A percentile compares a stretch with the other conserved stretches of the same genome.
These are phyloP conservation scores for Ceratocystis alfenasii DNA, from an alignment of 2,329 filamentous ascomycete genomes.

Conservation along the genomic window DNA sequence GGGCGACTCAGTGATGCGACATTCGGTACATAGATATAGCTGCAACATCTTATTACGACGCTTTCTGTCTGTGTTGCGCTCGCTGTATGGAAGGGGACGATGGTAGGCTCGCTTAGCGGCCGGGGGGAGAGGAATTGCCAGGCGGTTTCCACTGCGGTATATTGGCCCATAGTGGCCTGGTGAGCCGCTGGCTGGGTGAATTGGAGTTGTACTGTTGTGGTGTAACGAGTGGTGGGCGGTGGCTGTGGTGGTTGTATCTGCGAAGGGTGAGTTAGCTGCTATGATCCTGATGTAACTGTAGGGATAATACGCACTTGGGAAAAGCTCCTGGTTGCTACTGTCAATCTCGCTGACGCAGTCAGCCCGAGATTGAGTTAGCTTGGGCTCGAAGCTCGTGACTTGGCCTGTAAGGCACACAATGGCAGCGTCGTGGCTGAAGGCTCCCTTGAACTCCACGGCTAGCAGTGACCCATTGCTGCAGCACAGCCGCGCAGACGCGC, in stretches of 20 bases:
- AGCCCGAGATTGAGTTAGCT: background rate
- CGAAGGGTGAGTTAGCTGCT: background rate
- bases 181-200: background rate
- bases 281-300: background rate
- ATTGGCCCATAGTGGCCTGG: background rate
- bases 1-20: constrained; percentile 83
- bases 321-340: background rate
- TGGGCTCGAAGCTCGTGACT: background rate
- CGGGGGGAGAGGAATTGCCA: background rate
- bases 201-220: background rate
- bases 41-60: constrained; percentile 82
- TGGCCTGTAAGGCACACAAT: background rate
- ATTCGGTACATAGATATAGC: constrained; percentile 93
- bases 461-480: constrained; percentile 58
- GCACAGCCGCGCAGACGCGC: constrained; percentile 78
- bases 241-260: background rate
- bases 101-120: background rate
- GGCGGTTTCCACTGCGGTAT: background rate
- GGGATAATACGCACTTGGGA: background rate
- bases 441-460: constrained; percentile 80
- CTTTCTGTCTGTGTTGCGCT: constrained; percentile 59
- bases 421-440: background rate
- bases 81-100: background rate
- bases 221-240: background rate
- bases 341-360: too few species aligned